phyloP scores from a whole-genome alignment of 1,284 basidiomycete genomes.

The Sporisorium graminicola region DNA sequence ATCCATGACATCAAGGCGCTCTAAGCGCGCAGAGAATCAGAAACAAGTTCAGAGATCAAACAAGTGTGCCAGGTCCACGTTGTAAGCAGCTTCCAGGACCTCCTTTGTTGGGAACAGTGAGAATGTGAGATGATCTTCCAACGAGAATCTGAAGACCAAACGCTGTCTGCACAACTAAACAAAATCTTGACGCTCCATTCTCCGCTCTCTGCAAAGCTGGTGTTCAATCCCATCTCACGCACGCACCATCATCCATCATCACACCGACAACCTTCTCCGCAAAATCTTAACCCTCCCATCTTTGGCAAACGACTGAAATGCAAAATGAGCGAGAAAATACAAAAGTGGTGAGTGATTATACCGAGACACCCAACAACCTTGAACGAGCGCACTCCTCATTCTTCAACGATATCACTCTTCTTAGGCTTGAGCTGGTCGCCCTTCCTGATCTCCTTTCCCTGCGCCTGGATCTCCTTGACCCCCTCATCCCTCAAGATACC shows the following conservation, averaged over 20 bases:
- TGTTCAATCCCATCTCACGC: too few species aligned
- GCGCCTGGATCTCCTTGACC: slow-evolving; percentile 56
- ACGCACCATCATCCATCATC: not conserved
- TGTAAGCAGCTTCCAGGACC: too few species aligned
- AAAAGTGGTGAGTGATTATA: slow-evolving; percentile 9
- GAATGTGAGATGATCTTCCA: too few species aligned
- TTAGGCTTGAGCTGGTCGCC: slow-evolving; percentile 52
- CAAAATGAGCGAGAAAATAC: not conserved
- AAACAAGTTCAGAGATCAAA: too few species aligned
- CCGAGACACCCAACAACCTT: not conserved
- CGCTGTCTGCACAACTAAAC: too few species aligned
- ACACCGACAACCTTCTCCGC: not conserved
- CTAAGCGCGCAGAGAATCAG: not conserved
- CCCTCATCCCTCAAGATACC: slow-evolving; percentile 65
- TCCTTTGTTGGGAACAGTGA: too few species aligned
- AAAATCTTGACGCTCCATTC: too few species aligned
- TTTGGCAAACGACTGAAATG: not conserved
- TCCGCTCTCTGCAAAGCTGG: too few species aligned
- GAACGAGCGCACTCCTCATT: not conserved
- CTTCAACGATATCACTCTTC: slow-evolving; percentile 62
- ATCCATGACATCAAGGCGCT: slow-evolving; percentile 61
- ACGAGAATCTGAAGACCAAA: too few species aligned
- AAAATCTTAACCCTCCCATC: not conserved
- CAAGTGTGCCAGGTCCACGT: too few species aligned
- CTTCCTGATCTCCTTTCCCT: slow-evolving; percentile 51